Evolutionary conservation across 805 yeast species (phyloP).

Genomic region (Debaryomyces prosopidis): DNA sequence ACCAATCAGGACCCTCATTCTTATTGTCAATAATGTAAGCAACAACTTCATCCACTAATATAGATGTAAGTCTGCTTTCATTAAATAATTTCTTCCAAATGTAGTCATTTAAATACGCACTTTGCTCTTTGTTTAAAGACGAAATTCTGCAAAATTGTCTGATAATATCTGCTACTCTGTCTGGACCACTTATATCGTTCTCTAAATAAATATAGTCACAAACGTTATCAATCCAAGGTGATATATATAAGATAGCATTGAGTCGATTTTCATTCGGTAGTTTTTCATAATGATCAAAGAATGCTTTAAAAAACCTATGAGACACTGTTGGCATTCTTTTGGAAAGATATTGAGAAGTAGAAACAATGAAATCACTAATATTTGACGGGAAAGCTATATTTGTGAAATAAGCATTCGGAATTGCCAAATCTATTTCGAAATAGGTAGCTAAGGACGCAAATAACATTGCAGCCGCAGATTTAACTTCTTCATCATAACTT

Average conservation of each 20-base stretch:
- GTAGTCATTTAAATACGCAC: slow-evolving; percentile 55
- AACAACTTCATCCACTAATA: slow-evolving; percentile 71
- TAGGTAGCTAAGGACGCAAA: slow-evolving; percentile 61
- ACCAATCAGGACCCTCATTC: slow-evolving; percentile 74
- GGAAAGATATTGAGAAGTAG: slow-evolving; percentile 60
- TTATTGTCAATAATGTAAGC: slow-evolving; percentile 74
- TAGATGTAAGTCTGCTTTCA: slow-evolving; percentile 57
- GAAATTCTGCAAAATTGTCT: slow-evolving; percentile 63
- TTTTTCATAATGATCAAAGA: slow-evolving; percentile 42
- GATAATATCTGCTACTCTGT: slow-evolving; percentile 58
- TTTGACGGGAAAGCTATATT: slow-evolving; percentile 71
- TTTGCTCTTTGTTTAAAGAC: slow-evolving; percentile 45
- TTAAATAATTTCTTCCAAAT: slow-evolving; percentile 68
- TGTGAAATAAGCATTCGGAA: slow-evolving; percentile 52
- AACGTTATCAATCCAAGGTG: slow-evolving; percentile 77
- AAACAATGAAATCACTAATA: slow-evolving; percentile 57
- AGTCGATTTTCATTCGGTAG: slow-evolving; percentile 33
- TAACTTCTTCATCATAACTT: slow-evolving; percentile 56
- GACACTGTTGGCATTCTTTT: slow-evolving; percentile 58
- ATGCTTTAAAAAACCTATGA: slow-evolving; percentile 57
- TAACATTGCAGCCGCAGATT: slow-evolving; percentile 63
- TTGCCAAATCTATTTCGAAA: slow-evolving; percentile 61
- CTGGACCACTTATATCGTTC: slow-evolving; percentile 60
- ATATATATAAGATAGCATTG: slow-evolving; percentile 51
- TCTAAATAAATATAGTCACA: slow-evolving; percentile 55